Evolutionary conservation across 495 filamentous ascomycete genomes (phyloP), one percentile per base, ranked within the genome.

Genomic region (Aspergillus carlsbadensis): DNA sequence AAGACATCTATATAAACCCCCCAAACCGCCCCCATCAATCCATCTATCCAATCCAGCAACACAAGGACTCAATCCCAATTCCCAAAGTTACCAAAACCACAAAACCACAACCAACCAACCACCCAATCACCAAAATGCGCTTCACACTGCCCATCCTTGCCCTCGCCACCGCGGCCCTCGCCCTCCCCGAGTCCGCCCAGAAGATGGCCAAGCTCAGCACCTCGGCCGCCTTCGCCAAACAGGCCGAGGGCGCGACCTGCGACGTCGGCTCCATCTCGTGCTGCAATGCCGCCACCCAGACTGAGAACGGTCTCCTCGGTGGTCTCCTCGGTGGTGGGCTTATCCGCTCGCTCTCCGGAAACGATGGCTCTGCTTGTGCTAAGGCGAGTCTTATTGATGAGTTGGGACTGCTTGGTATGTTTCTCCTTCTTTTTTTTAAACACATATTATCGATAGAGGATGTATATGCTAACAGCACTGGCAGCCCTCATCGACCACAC

Each of bases 311-410:
- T 13, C 13, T 50, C 3, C 21, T 50, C 10, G 24, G 5, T 10
- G 31, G 45, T 13, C 15, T 36, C 1, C 31, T 49, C 31, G 35
- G 35, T 17, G 45, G 45, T 1, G 26, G 26, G 4, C 26, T 29
- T 8, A 29, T 29, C 26, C 26, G 26, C 26, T 29, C 26, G 3
- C 44, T 47, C 13, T 3, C 26, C 11, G 44, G 44, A 1, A 49
- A 49, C 31, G 2, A 6, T 8, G 45, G 31, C 45, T 18, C 26
- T 4, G 29, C 45, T 10, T 49, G 44, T 31, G 45, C 45, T 3
- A 49, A 49, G 45, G 29, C 45, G 6, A 49, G 45, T 10, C 14
- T 49, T 29, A 49, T 36, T 49, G 31, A 49, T n/a, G 15, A 49
- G 17, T 14, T 49, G 26, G 45, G 45, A 4, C 29, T 49, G 10